Evolutionary conservation across 2,329 filamentous ascomycete species (phyloP), one percentile per base, ranked within the genome.

Genomic region (Hymenoscyphus fraxineus): DNA sequence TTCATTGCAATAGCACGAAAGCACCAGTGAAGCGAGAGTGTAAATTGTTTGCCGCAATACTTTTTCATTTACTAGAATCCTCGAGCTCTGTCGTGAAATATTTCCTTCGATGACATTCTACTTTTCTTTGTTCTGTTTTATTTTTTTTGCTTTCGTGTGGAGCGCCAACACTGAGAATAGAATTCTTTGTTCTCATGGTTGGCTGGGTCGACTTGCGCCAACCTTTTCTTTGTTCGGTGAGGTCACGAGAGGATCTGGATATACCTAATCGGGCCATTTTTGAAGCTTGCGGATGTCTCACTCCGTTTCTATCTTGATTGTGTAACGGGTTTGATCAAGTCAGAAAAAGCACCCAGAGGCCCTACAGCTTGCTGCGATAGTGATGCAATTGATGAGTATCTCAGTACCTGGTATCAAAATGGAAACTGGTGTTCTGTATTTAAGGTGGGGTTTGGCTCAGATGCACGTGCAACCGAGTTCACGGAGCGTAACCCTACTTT

Each of bases 111-210:
- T 22, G 54, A 6, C 54, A 57, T 57, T 38, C 27, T 16, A 35
- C 19, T 57, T 13, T 57, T 57, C n/a, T 27, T 57, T 57, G 19
- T 31, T 57, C 54, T 13, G 19, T 31, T 57, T 22, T 13, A 32
- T 16, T 27, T 57, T 35, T 59, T 31, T 19, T 31, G 13, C 35
- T 44, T 59, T 59, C 35, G n/a, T 44, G 6, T 44, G 39, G 35
- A 27, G 27, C n/a, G 7, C 27, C 27, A 38, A 31, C 27, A 38
- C 12, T 6, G 54, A 32, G 54, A 38, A 27, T 16, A 40, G 31
- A 38, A 59, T 32, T 59, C 58, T 59, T 59, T 59, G 58, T 59
- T 39, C 39, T 19, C 16, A 40, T 31, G 35, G 3, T 59, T 39
- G 41, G n/a, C 58, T 27, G 35, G 22, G 44, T 27, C 16, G 12